Percentiles rank a stretch among this genome's conserved stretches.
Evolutionary conservation across 2,329 filamentous ascomycete species (phyloP).

Genomic region (Cladosporium sp.): DNA sequence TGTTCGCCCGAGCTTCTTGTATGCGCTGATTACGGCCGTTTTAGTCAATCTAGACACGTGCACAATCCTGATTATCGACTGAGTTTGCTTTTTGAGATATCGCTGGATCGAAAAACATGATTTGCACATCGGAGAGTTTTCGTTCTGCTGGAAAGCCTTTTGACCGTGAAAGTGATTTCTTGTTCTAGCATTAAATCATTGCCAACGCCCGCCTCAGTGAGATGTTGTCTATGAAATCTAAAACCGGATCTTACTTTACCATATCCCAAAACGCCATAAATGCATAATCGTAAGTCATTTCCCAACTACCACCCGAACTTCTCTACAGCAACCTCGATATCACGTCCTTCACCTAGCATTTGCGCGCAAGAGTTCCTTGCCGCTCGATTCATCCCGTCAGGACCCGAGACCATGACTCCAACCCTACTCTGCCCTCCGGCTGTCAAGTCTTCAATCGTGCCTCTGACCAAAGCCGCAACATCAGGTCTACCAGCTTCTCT

Average conservation of each 20-base stretch:
- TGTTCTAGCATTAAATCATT: neutral
- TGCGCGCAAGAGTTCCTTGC: constrained; percentile 61
- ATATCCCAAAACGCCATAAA: neutral
- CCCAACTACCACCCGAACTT: constrained; percentile 67
- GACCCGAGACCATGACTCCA: constrained; percentile 62
- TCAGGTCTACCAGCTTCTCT: constrained; percentile 57
- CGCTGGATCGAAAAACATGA: neutral
- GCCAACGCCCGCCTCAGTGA: neutral
- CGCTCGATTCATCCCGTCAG: constrained; percentile 61
- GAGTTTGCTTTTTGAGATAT: neutral
- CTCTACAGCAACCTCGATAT: constrained; percentile 61
- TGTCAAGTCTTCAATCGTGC: constrained; percentile 39
- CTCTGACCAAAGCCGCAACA: constrained; percentile 48
- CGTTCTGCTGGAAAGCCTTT: neutral
- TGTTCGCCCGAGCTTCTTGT: neutral
- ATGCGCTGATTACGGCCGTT: neutral
- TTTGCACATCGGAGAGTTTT: neutral
- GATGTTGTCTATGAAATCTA: neutral
- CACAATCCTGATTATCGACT: neutral
- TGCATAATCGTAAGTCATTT: neutral
- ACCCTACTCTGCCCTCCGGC: constrained; percentile 29
- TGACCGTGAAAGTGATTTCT: neutral
- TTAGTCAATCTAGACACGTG: neutral
- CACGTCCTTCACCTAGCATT: constrained; percentile 50
- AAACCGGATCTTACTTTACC: neutral